Base-by-base conservation (phyloP, 164 flowering plant genomes). In the Vitis labrusca region DNA sequence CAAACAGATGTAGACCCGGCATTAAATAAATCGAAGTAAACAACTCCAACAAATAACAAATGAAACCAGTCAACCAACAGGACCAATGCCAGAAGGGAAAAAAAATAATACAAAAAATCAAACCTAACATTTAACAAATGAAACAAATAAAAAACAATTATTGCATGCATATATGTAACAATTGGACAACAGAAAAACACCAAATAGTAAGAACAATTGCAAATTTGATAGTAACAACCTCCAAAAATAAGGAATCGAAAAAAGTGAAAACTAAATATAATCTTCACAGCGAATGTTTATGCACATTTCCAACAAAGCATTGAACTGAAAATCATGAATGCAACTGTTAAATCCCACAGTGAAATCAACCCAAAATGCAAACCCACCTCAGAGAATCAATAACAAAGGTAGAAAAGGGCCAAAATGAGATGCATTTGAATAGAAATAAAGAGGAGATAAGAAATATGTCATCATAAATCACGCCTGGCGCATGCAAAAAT, bases 121-220 rank as follows among this genome's bases (percentile, higher is more conserved):
- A 16, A 62, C 51, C 65, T 47, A 62, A 44, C 8, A 27, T 51
- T 23, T 51, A 62, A 48, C 65, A 44, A 62, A 19, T 62, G 65
- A 62, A 62, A 44, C 14, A 15, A 9, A 62, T 16, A 49, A 44
- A 12, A 47, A 8, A 44, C 37, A 58, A 19, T 19, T 58, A 8
- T 1, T 19, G 23, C 23, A 19, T 19, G 8, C 51, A 44, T 47
- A n/a, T 8, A 16, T 8, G 9, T 8, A 62, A 47, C 6, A 30
- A 60, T 60, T 60, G 19, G 37, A 60, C 44, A 60, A 30, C 12
- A 29, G 30, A 60, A 60, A 60, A 23, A 27, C 10, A 10, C 48
- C 15, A 30, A 32, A 15, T 19, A 55, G 16, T 6, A 55, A 4
- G 3, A 55, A 16, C 58, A 55, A 55, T 16, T 8, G 8, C 14